Evolutionary conservation across 116 monocot species (phyloP), one percentile per base, ranked within the genome.

Genomic region (Dioscorea cayenensis): DNA sequence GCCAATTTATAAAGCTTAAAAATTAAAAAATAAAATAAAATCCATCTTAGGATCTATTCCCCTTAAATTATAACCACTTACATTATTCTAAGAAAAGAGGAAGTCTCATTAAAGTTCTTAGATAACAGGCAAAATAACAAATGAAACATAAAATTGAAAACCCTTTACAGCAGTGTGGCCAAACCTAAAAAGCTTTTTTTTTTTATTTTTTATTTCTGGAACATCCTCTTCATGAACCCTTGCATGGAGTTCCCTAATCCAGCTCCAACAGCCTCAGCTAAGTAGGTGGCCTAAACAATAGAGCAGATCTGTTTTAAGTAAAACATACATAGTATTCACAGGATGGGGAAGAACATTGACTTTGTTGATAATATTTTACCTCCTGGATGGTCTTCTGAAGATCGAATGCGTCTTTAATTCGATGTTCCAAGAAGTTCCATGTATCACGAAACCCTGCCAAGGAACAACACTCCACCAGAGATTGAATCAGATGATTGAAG

Each of bases 351-450:
- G 12, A 43, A 43, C 43, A 43, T 43, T 43, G 43, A 43, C 6
- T 9, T 43, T 43, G 5, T 43, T 6, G 38, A 43, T 43, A 55
- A 55, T 17, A 14, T n/a, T n/a, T n/a, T 83, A 92, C 92, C 96
- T 96, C 92, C 65, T 92, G 84, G 51, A 92, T 62, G 43, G 86
- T 87, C 77, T 96, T 96, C 69, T 90, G 84, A 76, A 96, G 73
- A 73, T 96, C 92, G 73, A 96, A 88, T 43, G 88, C 88, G 80
- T 96, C 96, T 62, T 78, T 92, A 3, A 96, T 79, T 32, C 90
- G 80, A 55, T 66, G 76, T 27, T 90, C 83, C 68, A 90, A 71
- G 80, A 96, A 96, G n/a, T 16, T 65, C 96, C 96, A 92, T 28
- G 96, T 92, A 69, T 90, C 90, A 16, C 71, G 78, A 51, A 86